Base-by-base conservation (phyloP, 2,329 filamentous ascomycete species). In the Massarina eburnea region DNA sequence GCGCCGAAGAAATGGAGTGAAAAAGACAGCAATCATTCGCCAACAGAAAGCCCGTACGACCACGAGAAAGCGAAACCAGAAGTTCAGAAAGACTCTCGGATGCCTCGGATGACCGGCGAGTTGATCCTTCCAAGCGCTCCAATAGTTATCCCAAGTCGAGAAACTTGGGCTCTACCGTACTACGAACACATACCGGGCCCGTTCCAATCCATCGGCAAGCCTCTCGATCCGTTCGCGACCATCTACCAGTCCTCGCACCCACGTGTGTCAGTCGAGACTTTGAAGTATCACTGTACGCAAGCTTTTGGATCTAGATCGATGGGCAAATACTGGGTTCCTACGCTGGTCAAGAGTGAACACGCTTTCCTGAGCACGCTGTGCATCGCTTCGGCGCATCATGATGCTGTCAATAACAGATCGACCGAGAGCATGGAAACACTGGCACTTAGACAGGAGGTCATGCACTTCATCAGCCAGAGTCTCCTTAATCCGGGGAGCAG, bases 361-460 rank as follows among this genome's bases (percentile, higher is more conserved):
- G 62, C 68, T 1, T 72, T 68, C 35, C 59, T 72, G 2, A 71
- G 68, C 33, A 71, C 68, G 0, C 52, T 72, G 9, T 65, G 62
- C 43, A 57, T 68, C 27, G 63, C 68, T 7, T 62, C 67, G 1
- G 58, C 62, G 7, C 64, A 71, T 36, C 44, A 60, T 10, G 68
- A 71, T 41, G 62, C 64, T 2, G 51, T 68, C 15, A 33, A 57
- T 5, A 54, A 58, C 3, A 42, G 46, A 1, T 18, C 39, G 10
- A 27, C 52, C 2, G 64, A 70, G 40, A 71, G 64, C 39, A 35
- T 67, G 2, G 55, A 61, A 32, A 68, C 66, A 4, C 40, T 58
- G 5, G 57, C 57, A 4, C 55, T 71, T 14, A 61, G 63, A 9
- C 62, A 61, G 26, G 68, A 72, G 36, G 54, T 69, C n/a, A 66